A percentile compares a stretch with the other conserved stretches of the same genome.
Conservation (phyloP, 1,284 basidiomycete species). For the Cryptococcus hybrid region DNA sequence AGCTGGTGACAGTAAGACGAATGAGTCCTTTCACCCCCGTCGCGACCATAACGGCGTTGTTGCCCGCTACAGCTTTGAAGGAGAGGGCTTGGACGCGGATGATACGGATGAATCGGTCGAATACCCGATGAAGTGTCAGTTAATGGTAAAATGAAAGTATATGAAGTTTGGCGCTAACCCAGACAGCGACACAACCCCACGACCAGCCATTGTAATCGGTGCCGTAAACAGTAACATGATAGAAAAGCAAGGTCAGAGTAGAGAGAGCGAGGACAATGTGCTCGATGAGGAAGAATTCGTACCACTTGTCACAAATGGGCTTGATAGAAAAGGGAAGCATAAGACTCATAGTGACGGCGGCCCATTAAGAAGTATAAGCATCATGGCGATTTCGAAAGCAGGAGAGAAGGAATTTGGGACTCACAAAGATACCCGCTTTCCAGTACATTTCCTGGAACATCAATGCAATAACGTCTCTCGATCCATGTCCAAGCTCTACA, state of each 20-base stretch:
- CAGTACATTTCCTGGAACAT: conserved; percentile 16
- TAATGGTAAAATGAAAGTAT: not conserved
- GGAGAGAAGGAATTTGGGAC: not conserved
- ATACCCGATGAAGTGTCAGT: conserved; percentile 10
- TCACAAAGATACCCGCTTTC: conserved; percentile 20
- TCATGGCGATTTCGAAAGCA: not conserved
- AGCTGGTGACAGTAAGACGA: conserved; percentile 22
- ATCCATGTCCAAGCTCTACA: conserved; percentile 16
- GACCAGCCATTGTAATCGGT: conserved; percentile 21
- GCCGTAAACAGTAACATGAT: conserved; percentile 24
- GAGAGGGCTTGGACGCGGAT: conserved; percentile 22
- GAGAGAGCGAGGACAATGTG: conserved; percentile 30
- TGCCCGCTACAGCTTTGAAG: conserved; percentile 12
- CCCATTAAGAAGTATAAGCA: conserved; percentile 5
- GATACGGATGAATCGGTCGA: conserved; percentile 29
- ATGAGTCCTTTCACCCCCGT: conserved; percentile 20
- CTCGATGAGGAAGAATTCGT: conserved; percentile 32
- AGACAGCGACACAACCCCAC: conserved; percentile 30
- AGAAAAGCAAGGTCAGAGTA: conserved; percentile 20
- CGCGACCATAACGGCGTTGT: conserved; percentile 15
- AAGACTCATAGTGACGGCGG: conserved; percentile 18
- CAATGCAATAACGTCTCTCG: not conserved
- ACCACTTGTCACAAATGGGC: conserved; percentile 17
- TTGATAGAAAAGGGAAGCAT: conserved; percentile 24
- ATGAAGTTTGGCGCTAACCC: conserved; percentile 15